Base-by-base conservation (phyloP, 208 protist species). In the Crithidia brevicula region DNA sequence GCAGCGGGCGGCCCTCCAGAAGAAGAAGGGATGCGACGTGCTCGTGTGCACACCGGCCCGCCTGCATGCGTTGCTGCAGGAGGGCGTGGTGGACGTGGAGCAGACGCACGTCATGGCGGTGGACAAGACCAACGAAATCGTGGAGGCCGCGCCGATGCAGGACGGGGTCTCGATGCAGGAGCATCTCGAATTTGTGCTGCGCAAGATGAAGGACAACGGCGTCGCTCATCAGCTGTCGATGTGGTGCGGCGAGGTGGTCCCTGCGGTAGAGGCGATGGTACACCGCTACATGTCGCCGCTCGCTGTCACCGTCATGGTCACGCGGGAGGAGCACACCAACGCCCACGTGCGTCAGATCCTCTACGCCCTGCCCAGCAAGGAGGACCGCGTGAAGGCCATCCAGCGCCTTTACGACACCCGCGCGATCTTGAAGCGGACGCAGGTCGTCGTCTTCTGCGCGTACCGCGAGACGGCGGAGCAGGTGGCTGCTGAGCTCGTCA, bases 61-160 rank as follows among this genome's bases (percentile, higher is more conserved):
- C 23, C 77, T 98, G n/a, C 59, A 74, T 42, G 76, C 89, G 51
- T 56, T 94, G 62, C 45, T 86, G 25, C 57, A 65, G 33, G 66
- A 49, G 9, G 79, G 75, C 30, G 33, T 58, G 20, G 82, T 99
- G 10, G 79, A 69, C 15, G 62, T 99, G 2, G 52, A 77, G 3
- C 18, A 67, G 23, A 77, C 98, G 33, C 85, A 82, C 45, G 98
- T 97, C 60, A 71, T 99, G 22, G 86, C 96, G 18, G 83, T 98
- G 25, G 98, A 99, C 74, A 98, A 98, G 57, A 97, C 95, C 9
- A 97, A 99, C 74, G 84, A 96, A 22, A 98, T 99, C 96, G 81
- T 99, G 20, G 98, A 98, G 78, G 65, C 28, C 1, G 54, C 65
- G 10, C 36, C 61, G 4, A 65, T 27, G 15, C 31, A 22, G 9